phyloP scores from a whole-genome alignment of 169 alveolate species.

The Plasmodium sp. region DNA sequence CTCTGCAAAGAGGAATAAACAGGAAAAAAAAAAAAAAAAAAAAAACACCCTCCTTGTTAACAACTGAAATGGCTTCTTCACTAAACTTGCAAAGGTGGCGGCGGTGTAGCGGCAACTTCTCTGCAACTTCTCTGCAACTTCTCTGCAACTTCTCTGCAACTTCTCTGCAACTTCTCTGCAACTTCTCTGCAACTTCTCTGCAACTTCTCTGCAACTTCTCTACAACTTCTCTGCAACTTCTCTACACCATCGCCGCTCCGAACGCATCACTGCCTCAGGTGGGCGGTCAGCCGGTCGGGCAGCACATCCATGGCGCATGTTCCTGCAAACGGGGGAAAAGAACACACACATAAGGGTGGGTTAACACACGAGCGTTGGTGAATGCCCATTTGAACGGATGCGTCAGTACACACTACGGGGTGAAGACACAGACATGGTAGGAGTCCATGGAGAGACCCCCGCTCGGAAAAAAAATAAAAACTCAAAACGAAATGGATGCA shows the following conservation, averaged over 20 bases:
- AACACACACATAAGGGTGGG: not conserved
- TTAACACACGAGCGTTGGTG: not conserved
- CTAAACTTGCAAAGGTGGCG: not conserved
- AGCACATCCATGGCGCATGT: constrained; percentile 56
- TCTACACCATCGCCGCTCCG: not conserved
- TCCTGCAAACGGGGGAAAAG: not conserved
- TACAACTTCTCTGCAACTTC: too few relatives aligned
- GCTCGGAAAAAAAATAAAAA: not conserved
- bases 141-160: too few relatives aligned
- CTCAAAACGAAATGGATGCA: not conserved
- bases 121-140: too few relatives aligned
- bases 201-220: too few relatives aligned
- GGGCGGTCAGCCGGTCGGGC: constrained; percentile 57
- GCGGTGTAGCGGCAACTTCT: not conserved
- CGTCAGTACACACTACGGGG: not conserved
- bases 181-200: too few relatives aligned
- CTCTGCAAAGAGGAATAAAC: not conserved
- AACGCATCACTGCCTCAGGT: constrained; percentile 46
- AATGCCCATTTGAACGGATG: not conserved
- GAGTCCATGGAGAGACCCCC: not conserved
- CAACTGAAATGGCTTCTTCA: not conserved
- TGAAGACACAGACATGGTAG: not conserved
- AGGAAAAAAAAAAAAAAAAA: not conserved
- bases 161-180: not conserved
- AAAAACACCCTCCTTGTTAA: not conserved